Conservation (phyloP, 345 rosid genomes). For the Laguncularia racemosa region DNA sequence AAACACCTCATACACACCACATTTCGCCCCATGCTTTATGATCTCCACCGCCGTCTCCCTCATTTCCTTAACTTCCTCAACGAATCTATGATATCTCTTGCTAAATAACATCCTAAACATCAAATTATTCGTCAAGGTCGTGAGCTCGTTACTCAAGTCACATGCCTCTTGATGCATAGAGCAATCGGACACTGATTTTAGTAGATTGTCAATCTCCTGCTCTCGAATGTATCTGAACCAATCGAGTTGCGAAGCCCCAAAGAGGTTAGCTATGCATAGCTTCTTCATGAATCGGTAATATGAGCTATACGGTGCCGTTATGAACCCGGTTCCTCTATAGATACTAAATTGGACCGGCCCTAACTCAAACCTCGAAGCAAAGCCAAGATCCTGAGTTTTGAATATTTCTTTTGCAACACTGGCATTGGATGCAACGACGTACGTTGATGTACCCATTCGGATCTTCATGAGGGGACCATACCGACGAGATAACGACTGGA, state of each 20-base stretch:
- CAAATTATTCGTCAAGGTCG: constrained; percentile 24
- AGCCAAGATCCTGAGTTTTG: constrained; percentile 35
- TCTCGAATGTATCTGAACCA: constrained; percentile 32
- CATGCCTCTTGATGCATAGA: constrained; percentile 29
- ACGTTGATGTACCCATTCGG: constrained; percentile 35
- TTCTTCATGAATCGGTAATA: constrained; percentile 68
- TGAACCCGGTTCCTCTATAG: constrained; percentile 40
- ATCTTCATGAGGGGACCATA: constrained; percentile 40
- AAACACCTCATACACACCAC: constrained; percentile 41
- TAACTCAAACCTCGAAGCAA: constrained; percentile 40
- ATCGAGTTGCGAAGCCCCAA: constrained; percentile 50
- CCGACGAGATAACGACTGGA: constrained; percentile 28
- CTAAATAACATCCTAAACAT: constrained; percentile 40
- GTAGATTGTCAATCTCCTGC: constrained; percentile 41
- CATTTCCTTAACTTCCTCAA: constrained; percentile 21
- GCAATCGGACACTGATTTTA: constrained; percentile 33
- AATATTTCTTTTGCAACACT: constrained; percentile 35
- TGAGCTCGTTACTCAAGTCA: constrained; percentile 23
- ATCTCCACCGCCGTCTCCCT: constrained; percentile 25
- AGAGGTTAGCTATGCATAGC: constrained; percentile 60
- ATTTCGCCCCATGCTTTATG: constrained; percentile 41
- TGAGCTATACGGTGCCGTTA: constrained; percentile 37
- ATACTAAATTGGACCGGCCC: constrained; percentile 38
- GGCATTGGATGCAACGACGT: constrained; percentile 32
- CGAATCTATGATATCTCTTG: constrained; percentile 23